These are phyloP conservation scores for Botrytis pseudocinerea DNA, from an alignment of 2,329 filamentous ascomycete genomes.

Conservation along the genomic window DNA sequence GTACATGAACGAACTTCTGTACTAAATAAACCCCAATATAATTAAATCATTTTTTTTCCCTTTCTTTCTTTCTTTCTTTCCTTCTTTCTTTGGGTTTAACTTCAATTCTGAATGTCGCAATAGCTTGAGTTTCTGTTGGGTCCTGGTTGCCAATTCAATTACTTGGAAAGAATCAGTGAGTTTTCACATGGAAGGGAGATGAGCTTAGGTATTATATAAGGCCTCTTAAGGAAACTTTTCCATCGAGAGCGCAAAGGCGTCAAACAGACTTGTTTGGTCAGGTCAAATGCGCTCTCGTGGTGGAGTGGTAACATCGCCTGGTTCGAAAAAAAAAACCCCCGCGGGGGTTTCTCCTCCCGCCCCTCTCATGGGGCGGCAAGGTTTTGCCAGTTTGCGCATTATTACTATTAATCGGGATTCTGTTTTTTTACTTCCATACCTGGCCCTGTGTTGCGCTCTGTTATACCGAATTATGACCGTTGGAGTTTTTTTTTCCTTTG, in stretches of 20 bases:
- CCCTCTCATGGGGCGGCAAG: background rate
- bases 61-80: too few relatives aligned
- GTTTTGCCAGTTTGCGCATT: background rate
- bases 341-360: slow-evolving; percentile 5
- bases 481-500: background rate
- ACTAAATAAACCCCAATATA: too few relatives aligned
- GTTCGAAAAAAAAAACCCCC: slow-evolving; percentile 4
- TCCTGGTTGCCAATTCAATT: background rate
- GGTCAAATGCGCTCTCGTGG: slow-evolving; percentile 1
- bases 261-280: slow-evolving; percentile 5
- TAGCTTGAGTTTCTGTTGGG: too few relatives aligned
- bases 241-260: slow-evolving; percentile 11
- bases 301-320: slow-evolving; percentile 10
- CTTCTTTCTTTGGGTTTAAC: too few relatives aligned
- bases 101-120: background rate
- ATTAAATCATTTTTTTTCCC: background rate
- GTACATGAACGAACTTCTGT: background rate
- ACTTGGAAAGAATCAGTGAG: background rate
- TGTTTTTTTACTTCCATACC: too few relatives aligned
- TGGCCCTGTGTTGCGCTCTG: background rate
- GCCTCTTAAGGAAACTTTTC: background rate
- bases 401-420: background rate
- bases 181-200: background rate
- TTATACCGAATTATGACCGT: background rate
- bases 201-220: background rate